Conservation (phyloP, 805 yeast species). For the Lipomyces spencermartinsiae region DNA sequence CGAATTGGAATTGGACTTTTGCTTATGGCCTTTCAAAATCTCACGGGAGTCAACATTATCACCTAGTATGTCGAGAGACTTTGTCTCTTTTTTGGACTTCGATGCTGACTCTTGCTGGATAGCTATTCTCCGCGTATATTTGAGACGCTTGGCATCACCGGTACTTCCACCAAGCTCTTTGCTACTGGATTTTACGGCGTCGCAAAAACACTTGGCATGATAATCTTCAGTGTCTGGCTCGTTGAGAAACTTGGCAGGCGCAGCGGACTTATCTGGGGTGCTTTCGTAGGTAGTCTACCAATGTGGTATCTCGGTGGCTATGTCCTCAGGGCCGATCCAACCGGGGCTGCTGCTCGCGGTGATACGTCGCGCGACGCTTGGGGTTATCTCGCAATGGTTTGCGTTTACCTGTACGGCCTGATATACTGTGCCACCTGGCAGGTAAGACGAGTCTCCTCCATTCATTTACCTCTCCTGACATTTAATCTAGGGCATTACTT, state of each 20-base stretch:
- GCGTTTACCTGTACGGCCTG: conserved; percentile 4
- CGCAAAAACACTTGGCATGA: conserved; percentile 61
- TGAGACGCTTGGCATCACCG: conserved; percentile 55
- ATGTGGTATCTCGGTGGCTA: conserved; percentile 33
- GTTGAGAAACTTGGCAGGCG: conserved; percentile 80
- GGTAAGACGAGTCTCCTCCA: not conserved
- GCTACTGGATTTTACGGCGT: conserved; percentile 54
- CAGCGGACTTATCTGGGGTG: conserved; percentile 63
- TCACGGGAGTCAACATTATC: conserved; percentile 60
- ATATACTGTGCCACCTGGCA: conserved; percentile 4
- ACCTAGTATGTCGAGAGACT: not conserved
- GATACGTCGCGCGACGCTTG: conserved; percentile 5
- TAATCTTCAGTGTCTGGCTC: conserved; percentile 79
- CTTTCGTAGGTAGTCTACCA: conserved; percentile 62
- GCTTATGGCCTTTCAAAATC: conserved; percentile 82
- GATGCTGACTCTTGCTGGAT: conserved; percentile 38
- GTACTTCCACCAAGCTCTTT: conserved; percentile 54
- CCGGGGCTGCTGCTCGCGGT: conserved; percentile 10
- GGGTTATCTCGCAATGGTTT: not conserved
- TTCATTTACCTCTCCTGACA: not conserved
- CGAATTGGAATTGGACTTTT: conserved; percentile 65
- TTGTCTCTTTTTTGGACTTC: not conserved
- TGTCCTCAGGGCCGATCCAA: conserved; percentile 7
- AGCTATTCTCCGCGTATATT: conserved; percentile 56
- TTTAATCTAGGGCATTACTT: conserved; percentile 40